Conservation (phyloP, 2,329 filamentous ascomycete species). For the Hawksworthiomyces lignivorus region DNA sequence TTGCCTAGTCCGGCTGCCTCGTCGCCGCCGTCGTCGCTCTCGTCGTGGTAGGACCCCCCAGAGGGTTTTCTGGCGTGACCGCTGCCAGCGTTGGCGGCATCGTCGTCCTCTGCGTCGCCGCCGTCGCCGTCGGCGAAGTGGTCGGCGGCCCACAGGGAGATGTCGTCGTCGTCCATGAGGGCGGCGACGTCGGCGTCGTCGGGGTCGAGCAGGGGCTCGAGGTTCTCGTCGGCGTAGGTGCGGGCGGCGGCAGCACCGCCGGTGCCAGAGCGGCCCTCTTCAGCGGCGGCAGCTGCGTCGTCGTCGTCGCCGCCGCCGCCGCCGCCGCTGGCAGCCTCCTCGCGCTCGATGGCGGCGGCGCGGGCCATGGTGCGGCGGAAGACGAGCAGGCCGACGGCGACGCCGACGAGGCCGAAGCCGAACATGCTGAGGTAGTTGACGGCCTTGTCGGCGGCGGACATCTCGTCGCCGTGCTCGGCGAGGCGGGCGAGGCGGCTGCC, state of each 20-base stretch:
- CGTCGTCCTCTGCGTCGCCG: neutral
- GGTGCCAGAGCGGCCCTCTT: slow-evolving; percentile 22
- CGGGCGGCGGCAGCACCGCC: slow-evolving; percentile 19
- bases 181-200: slow-evolving; percentile 43
- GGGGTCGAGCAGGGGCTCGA: slow-evolving; percentile 21
- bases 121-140: slow-evolving; percentile 24
- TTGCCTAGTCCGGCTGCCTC: too few relatives aligned
- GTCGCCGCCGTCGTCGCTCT: slow-evolving; percentile 14
- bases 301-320: slow-evolving; percentile 27
- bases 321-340: slow-evolving; percentile 28
- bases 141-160: slow-evolving; percentile 48
- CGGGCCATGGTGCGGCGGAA: slow-evolving; percentile 64
- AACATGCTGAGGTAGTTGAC: slow-evolving; percentile 80
- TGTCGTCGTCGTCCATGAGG: slow-evolving; percentile 51
- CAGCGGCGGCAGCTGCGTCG: slow-evolving; percentile 30
- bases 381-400: slow-evolving; percentile 74
- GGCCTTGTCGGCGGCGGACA: slow-evolving; percentile 69
- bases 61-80: neutral
- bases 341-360: slow-evolving; percentile 48
- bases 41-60: too few relatives aligned
- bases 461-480: slow-evolving; percentile 74
- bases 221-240: slow-evolving; percentile 26
- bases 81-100: neutral
- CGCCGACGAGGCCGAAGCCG: slow-evolving; percentile 62
- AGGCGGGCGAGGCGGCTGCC: slow-evolving; percentile 75